These are phyloP conservation scores for Cutaneotrichosporon spelunceum DNA, from an alignment of 1,284 basidiomycete species.

Conservation along the genomic window DNA sequence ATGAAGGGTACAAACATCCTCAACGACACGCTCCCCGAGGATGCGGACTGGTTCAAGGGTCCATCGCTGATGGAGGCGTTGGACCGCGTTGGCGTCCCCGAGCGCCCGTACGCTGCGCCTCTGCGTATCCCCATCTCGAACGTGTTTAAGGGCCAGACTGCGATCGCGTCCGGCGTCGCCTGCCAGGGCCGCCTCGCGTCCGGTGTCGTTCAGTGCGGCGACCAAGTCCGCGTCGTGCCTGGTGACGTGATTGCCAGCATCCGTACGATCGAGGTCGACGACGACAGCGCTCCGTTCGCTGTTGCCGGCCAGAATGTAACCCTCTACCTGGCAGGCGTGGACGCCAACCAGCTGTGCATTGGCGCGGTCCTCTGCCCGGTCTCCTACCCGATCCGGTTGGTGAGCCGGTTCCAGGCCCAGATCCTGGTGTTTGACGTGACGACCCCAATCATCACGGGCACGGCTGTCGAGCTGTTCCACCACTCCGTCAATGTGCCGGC, in stretches of 20 bases:
- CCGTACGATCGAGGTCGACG: constrained; percentile 80
- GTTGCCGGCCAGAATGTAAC: constrained; percentile 86
- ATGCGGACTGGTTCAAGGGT: constrained; percentile 72
- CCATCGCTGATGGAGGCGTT: constrained; percentile 79
- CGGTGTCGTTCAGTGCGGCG: constrained; percentile 89
- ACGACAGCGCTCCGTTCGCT: constrained; percentile 76
- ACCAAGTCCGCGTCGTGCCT: constrained; percentile 77
- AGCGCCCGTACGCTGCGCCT: constrained; percentile 70
- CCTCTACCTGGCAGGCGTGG: constrained; percentile 76
- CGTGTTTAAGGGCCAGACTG: constrained; percentile 84
- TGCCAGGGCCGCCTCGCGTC: constrained; percentile 83
- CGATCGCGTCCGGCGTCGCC: constrained; percentile 65
- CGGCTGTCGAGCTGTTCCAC: constrained; percentile 88
- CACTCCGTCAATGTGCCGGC: constrained; percentile 90
- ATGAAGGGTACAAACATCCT: constrained; percentile 80
- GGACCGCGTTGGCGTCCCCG: constrained; percentile 76
- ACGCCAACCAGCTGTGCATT: constrained; percentile 79
- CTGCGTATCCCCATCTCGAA: constrained; percentile 89
- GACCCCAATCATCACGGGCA: constrained; percentile 81
- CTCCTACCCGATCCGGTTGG: constrained; percentile 66
- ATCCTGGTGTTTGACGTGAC: constrained; percentile 92
- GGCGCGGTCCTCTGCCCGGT: constrained; percentile 85
- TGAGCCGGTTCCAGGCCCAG: constrained; percentile 72
- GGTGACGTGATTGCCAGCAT: constrained; percentile 87
- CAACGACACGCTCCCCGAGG: constrained; percentile 39